Percentiles rank a stretch among this genome's conserved stretches.
Conservation (phyloP, 176 grass and related monocot genomes). For the Oryza glumipatula region DNA sequence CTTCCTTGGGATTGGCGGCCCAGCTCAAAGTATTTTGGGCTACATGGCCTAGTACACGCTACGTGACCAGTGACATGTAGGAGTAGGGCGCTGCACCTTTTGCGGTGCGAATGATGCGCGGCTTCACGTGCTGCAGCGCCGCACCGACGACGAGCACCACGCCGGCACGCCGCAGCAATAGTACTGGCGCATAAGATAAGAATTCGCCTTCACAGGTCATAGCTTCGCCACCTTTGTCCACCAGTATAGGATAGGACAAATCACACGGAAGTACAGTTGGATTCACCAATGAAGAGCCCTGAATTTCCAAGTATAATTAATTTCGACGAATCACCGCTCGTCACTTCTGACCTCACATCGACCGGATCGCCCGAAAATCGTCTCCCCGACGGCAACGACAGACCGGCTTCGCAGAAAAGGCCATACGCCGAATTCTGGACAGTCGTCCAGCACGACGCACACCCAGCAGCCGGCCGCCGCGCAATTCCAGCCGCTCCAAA, state of each 20-base stretch:
- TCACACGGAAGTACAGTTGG: neutral
- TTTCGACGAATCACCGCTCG: neutral
- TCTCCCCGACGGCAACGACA: neutral
- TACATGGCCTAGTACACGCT: neutral
- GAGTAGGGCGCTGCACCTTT: neutral
- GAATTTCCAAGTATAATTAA: neutral
- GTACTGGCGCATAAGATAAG: neutral
- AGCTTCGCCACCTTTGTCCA: neutral
- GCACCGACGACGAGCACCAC: neutral
- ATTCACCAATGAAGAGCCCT: neutral
- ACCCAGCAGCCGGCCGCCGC: neutral
- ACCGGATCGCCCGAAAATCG: neutral
- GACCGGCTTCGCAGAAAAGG: neutral
- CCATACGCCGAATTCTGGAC: neutral
- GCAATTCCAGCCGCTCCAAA: neutral
- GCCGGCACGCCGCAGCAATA: neutral
- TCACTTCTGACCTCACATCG: neutral
- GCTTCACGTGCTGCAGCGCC: constrained; percentile 17
- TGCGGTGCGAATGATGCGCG: neutral
- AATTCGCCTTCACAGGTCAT: neutral
- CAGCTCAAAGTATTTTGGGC: constrained; percentile 12
- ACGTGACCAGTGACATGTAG: neutral
- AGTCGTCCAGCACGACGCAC: neutral
- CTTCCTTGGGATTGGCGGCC: constrained; percentile 23
- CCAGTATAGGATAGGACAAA: neutral